A percentile compares a stretch with the other conserved stretches of the same genome.
Conservation (phyloP, 2,329 filamentous ascomycete genomes). For the Ceratocystis alfenasii region DNA sequence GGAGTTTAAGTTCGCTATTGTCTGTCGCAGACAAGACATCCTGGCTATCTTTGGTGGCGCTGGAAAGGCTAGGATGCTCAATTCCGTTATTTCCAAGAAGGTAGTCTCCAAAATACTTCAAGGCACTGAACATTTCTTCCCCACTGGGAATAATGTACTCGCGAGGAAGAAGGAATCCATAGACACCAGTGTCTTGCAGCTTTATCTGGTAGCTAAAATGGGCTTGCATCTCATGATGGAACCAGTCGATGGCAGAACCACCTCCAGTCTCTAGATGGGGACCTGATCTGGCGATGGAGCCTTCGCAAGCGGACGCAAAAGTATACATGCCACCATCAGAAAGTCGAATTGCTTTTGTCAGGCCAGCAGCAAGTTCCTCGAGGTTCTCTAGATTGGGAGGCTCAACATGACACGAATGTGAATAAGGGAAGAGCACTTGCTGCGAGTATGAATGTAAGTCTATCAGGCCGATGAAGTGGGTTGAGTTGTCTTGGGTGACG, state of each 20-base stretch:
- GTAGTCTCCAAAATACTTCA: conserved; percentile 75
- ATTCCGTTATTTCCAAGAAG: conserved; percentile 59
- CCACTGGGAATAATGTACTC: conserved; percentile 83
- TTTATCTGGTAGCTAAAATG: conserved; percentile 90
- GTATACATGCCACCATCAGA: conserved; percentile 64
- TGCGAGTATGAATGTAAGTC: conserved; percentile 95
- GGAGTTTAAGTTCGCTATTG: conserved; percentile 12
- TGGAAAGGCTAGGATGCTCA: conserved; percentile 32
- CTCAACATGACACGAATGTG: conserved; percentile 63
- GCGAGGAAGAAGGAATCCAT: conserved; percentile 80
- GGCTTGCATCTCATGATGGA: conserved; percentile 76
- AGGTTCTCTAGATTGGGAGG: conserved; percentile 86
- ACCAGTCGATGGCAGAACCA: conserved; percentile 85
- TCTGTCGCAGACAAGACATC: conserved; percentile 17
- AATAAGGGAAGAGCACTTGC: conserved; percentile 85
- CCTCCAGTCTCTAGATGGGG: conserved; percentile 59
- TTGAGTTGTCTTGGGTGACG: conserved; percentile 57
- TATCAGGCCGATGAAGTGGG: conserved; percentile 69
- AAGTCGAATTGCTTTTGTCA: conserved; percentile 80
- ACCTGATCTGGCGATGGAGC: conserved; percentile 28
- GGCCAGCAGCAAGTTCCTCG: conserved; percentile 74
- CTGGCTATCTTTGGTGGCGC: conserved; percentile 24
- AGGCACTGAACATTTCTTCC: conserved; percentile 70
- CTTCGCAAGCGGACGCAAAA: conserved; percentile 77
- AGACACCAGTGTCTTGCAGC: conserved; percentile 81